Base-by-base conservation (phyloP, 768 basidiomycete species). In the Saitozyma sp. region DNA sequence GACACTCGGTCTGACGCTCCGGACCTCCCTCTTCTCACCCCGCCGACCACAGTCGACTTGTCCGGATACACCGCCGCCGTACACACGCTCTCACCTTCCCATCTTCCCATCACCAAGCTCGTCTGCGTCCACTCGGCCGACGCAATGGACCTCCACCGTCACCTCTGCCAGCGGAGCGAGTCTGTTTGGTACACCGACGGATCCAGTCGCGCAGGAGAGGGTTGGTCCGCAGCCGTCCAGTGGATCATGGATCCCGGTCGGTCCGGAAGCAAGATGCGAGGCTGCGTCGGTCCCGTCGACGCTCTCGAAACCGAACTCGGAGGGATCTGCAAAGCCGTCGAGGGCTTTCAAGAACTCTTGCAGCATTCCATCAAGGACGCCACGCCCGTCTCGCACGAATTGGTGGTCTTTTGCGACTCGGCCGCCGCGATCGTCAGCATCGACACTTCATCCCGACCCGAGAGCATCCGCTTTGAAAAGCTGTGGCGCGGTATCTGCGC, bases 211-310 rank as follows among this genome's bases (percentile, higher is more conserved):
- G 74, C 71, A 0, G 74, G 71, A 37, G 74, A 76, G 65, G 71
- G 67, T 6, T 79, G 78, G 78, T 77, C 64, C 19, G 74, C 78
- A 1, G 75, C 78, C 8, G 67, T 79, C n/a, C 73, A 79, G 55
- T 79, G 78, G 78, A 71, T 70, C 53, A 59, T 68, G 9, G 61
- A 69, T 39, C 48, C 55, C 29, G 61, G 64, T 20, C 55, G 60
- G 29, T 72, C 73, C 8, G 77, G 74, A 5, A 68, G 58, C 11
- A 77, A 73, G 60, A 73, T 79, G 66, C 62, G 78, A 38, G 78
- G 73, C 11, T 66, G 65, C 55, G 57, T 77, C 11, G 64, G 66
- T 9, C 62, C 63, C n/a, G 72, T 67, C 19, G 74, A 76, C 56
- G 69, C 71, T 8, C 67, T 77, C 16, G 75, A 79, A 37, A 64